Base-by-base conservation (phyloP, 1,139 yeast species). In the Pichia sp. region DNA sequence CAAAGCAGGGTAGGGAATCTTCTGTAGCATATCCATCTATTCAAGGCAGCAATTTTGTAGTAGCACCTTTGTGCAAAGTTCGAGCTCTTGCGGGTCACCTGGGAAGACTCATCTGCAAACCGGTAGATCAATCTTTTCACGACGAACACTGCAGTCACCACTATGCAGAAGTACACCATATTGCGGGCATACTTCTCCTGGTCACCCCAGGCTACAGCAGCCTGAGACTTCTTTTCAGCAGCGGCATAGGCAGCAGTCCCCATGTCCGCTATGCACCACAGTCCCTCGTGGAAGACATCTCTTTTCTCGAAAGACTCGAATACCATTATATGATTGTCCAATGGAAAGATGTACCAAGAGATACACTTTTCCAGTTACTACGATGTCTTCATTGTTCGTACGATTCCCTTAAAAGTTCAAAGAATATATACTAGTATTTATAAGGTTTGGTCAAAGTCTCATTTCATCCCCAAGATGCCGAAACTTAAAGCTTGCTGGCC, bases 11-110 rank as follows among this genome's bases (percentile, higher is more conserved):
- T 41, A 0, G 84, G 81, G 2, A 79, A 53, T 56, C 74, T 77
- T 56, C 75, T 74, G 61, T 82, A 82, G 1, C 80, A 76, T 8
- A 80, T 49, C 52, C 59, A 74, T 53, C 87, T 69, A 31, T 71
- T 66, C 46, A 76, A 63, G 1, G 83, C 75, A 58, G 62, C 36
- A 22, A 49, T 26, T 41, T 54, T 52, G 39, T 56, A 56, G 25
- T 47, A 51, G 63, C 66, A 6, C 56, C 58, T 50, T 19, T 63
- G 58, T 1, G 59, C 36, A 0, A 45, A 5, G 25, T 51, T 52
- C 1, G 55, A 51, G n/a, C 30, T 44, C 46, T 51, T 50, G 28
- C 55, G 49, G 4, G 49, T 51, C 0, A 52, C 44, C 43, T 59
- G 64, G 31, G 63, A 60, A 51, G 70, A 69, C 3, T 62, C 51